Base-by-base conservation (phyloP, 768 basidiomycete genomes). In the Tremella fuciformis region DNA sequence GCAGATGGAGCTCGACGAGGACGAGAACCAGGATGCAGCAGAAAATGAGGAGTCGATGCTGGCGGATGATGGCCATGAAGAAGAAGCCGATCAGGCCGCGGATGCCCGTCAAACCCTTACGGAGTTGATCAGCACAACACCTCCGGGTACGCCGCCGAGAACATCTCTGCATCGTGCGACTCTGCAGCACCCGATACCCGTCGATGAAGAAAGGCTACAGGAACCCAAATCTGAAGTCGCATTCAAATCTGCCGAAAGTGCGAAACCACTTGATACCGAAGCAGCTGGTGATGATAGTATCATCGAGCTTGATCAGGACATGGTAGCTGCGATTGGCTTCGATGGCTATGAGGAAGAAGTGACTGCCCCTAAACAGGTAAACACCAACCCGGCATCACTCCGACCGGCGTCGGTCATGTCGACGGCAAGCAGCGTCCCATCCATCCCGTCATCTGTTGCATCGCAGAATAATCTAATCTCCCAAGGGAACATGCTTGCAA, bases 381-480 rank as follows among this genome's bases (percentile, higher is more conserved):
- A 6, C 6, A 18, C 8, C 22, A 46, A n/a, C 15, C n/a, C n/a
- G 22, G n/a, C 42, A n/a, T 4, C n/a, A 46, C n/a, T 46, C n/a
- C 42, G 42, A 18, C 42, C 42, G n/a, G n/a, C 42, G 6, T 46
- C 42, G 22, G 42, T 22, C n/a, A 46, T 46, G 42, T 46, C 42
- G 16, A 46, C 42, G 38, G 52, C 22, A 54, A 58, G 29, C 40
- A 34, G 15, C 53, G 51, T 29, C 55, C 59, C 29, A 41, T 51
- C 16, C 49, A 40, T 65, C 29, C 37, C 59, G 1, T 50, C 53
- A 18, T 66, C 65, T 8, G 56, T 62, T 11, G 48, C 61, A 0
- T 67, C 69, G 3, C 56, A 59, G 18, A 37, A 53, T 0, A 55
- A 49, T 13, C 41, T 56, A 8, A 56, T 56, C 46, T 54, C 50